phyloP scores from a whole-genome alignment of 306 rosid genomes.

The Vicia sativa region DNA sequence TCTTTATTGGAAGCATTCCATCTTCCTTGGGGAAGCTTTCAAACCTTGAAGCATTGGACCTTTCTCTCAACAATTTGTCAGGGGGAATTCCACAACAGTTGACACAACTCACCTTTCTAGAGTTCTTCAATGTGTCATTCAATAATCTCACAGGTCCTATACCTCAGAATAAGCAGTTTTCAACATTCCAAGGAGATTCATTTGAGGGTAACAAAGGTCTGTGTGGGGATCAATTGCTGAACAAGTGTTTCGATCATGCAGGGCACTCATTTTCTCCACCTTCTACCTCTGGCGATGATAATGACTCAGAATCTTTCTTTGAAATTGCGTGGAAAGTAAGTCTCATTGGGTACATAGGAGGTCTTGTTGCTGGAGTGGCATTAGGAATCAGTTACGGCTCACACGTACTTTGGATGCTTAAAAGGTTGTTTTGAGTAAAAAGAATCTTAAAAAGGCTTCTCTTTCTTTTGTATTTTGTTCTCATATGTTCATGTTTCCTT shows the following conservation, averaged over 20 bases:
- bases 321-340: conserved; percentile 2
- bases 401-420: background rate
- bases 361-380: conserved; percentile 8
- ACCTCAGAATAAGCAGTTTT: conserved; percentile 35
- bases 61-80: too few relatives aligned
- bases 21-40: too few relatives aligned
- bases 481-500: background rate
- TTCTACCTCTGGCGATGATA: background rate
- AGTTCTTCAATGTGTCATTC: too few relatives aligned
- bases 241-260: background rate
- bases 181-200: conserved; percentile 5
- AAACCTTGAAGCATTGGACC: too few relatives aligned
- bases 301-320: background rate
- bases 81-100: too few relatives aligned
- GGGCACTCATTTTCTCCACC: background rate
- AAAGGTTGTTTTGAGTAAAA: background rate
- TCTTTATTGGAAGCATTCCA: too few relatives aligned
- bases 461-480: background rate
- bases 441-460: background rate
- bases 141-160: conserved; percentile 17
- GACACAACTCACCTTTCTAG: too few relatives aligned
- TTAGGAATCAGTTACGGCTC: conserved; percentile 2
- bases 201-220: background rate
- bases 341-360: conserved; percentile 39
- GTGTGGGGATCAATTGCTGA: background rate